Percentiles rank a stretch among this genome's conserved stretches.
These are phyloP conservation scores for Diaporthe citriasiana DNA, from an alignment of 2,329 filamentous ascomycete genomes.

Conservation along the genomic window DNA sequence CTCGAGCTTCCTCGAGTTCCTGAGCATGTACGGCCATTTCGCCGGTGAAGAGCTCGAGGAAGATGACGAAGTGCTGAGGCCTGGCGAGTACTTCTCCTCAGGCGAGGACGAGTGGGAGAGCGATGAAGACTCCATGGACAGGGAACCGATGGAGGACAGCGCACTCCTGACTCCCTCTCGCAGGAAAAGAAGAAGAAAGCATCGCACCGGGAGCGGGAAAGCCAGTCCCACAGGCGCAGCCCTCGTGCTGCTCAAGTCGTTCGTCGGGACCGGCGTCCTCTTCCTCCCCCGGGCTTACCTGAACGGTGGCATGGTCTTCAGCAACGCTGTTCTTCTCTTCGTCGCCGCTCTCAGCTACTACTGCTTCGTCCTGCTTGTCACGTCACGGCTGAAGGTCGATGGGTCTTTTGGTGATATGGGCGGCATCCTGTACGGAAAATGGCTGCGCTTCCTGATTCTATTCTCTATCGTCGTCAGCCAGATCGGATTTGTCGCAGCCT, in stretches of 20 bases:
- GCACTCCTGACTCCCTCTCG: conserved; percentile 83
- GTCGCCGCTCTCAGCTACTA: conserved; percentile 94
- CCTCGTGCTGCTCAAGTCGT: conserved; percentile 92
- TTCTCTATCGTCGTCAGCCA: conserved; percentile 95
- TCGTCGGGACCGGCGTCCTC: conserved; percentile 95
- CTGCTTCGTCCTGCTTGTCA: conserved; percentile 94
- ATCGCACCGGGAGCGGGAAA: conserved; percentile 80
- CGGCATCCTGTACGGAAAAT: conserved; percentile 88
- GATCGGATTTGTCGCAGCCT: conserved; percentile 93
- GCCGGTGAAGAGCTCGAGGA: conserved; percentile 97
- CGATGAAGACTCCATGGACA: conserved; percentile 71
- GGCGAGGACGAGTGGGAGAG: conserved; percentile 76
- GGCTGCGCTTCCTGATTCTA: conserved; percentile 90
- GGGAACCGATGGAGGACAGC: conserved; percentile 89
- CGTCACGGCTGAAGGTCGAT: conserved; percentile 85
- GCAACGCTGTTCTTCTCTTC: conserved; percentile 87
- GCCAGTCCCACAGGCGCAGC: conserved; percentile 85
- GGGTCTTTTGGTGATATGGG: conserved; percentile 99
- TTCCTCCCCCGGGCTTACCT: conserved; percentile 94
- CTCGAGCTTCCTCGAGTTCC: conserved; percentile 93
- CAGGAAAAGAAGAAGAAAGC: conserved; percentile 82
- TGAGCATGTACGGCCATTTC: conserved; percentile 96
- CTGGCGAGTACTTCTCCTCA: conserved; percentile 92
- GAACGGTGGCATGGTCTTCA: conserved; percentile 98
- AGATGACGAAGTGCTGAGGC: conserved; percentile 89